Percentiles rank a stretch among this genome's conserved stretches.
These are phyloP conservation scores for Pseudopyrenochaeta lycopersici DNA, from an alignment of 2,329 filamentous ascomycete genomes.

Conservation along the genomic window DNA sequence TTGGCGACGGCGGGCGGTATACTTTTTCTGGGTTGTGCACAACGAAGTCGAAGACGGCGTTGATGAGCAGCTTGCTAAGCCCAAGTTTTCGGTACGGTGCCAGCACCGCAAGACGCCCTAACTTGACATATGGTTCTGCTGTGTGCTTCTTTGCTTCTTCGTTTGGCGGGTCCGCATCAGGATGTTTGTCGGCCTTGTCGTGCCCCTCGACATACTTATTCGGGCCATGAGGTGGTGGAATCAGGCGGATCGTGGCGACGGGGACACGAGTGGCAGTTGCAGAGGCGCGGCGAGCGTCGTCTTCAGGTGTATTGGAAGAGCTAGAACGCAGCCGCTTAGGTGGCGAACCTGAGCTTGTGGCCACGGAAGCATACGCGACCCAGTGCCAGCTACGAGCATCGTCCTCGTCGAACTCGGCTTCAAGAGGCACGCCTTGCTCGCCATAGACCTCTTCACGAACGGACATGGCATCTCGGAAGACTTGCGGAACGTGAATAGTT, in stretches of 20 bases:
- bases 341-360: conserved; percentile 50
- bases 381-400: conserved; percentile 84
- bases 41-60: conserved; percentile 74
- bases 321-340: conserved; percentile 52
- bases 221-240: conserved; percentile 80
- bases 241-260: conserved; percentile 79
- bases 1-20: conserved; percentile 49
- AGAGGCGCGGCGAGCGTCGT: conserved; percentile 46
- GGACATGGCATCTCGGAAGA: conserved; percentile 64
- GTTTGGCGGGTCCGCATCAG: conserved; percentile 37
- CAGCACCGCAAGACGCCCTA: conserved; percentile 79
- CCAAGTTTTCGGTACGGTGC: conserved; percentile 70
- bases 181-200: conserved; percentile 34
- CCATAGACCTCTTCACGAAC: conserved; percentile 67
- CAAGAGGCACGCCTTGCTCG: conserved; percentile 65
- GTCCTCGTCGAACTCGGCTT: conserved; percentile 82
- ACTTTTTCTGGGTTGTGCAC: conserved; percentile 63
- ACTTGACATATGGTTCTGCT: conserved; percentile 79
- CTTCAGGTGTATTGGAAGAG: conserved; percentile 51
- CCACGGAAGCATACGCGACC: conserved; percentile 78
- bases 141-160: conserved; percentile 61
- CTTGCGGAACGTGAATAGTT: conserved; percentile 48
- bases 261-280: conserved; percentile 59
- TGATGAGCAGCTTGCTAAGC: conserved; percentile 72
- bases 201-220: conserved; percentile 59